These are phyloP conservation scores for Coccinonectria pachysandricola DNA, from an alignment of 2,329 filamentous ascomycete genomes.

Conservation along the genomic window DNA sequence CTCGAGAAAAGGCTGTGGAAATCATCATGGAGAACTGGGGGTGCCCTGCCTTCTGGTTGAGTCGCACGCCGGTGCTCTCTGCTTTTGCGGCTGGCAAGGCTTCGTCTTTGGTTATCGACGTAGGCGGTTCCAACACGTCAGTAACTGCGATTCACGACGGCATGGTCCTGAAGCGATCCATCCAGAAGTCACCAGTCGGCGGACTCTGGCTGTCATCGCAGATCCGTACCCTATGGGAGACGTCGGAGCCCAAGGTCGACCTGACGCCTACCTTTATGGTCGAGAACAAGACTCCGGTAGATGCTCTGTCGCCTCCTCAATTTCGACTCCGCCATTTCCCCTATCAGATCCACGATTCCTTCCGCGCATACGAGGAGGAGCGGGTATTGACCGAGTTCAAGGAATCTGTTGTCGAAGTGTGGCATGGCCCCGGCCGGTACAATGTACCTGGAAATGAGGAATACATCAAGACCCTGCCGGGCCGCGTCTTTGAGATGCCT, in stretches of 20 bases:
- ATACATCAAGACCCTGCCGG: constrained; percentile 58
- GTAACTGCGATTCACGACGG: constrained; percentile 91
- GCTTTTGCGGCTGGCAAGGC: constrained; percentile 90
- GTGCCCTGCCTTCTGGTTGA: constrained; percentile 87
- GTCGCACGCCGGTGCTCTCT: constrained; percentile 77
- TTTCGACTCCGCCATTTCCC: constrained; percentile 63
- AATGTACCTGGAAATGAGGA: constrained; percentile 62
- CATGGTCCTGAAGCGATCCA: constrained; percentile 82
- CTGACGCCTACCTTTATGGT: constrained; percentile 81
- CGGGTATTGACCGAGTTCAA: constrained; percentile 93
- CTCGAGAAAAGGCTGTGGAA: constrained; percentile 88
- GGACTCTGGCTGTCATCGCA: constrained; percentile 87
- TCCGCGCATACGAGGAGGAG: constrained; percentile 79
- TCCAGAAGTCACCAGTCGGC: constrained; percentile 75
- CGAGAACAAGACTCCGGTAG: constrained; percentile 77
- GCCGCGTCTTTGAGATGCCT: constrained; percentile 91
- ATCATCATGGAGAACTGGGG: constrained; percentile 97
- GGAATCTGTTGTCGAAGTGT: constrained; percentile 91
- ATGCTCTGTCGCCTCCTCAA: constrained; percentile 71
- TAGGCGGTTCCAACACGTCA: constrained; percentile 79
- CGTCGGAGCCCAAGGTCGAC: constrained; percentile 57
- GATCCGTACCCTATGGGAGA: constrained; percentile 69
- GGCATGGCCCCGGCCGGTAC: constrained; percentile 69
- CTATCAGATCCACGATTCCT: constrained; percentile 54
- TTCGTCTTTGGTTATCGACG: constrained; percentile 83